Conservation (phyloP, 1,284 basidiomycete species). For the Farysia itapuensis region DNA sequence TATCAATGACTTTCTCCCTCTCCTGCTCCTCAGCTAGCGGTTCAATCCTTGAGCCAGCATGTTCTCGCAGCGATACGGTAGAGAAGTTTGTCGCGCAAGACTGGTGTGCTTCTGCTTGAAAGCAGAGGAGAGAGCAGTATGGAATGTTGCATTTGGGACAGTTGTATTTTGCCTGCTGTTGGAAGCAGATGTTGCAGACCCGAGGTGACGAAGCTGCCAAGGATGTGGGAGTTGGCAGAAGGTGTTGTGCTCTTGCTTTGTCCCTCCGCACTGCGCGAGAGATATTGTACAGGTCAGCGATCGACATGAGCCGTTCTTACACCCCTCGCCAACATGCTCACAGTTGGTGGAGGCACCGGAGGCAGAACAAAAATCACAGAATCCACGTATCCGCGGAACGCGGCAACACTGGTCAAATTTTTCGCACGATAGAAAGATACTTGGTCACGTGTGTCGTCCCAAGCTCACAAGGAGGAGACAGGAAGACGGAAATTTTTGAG, state of each 20-base stretch:
- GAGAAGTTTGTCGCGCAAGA: conserved; percentile 37
- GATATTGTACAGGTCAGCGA: conserved; percentile 47
- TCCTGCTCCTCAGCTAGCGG: conserved; percentile 15
- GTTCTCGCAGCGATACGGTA: conserved; percentile 6
- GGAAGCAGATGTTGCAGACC: conserved; percentile 47
- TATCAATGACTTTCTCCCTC: conserved; percentile 16
- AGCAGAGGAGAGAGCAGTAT: conserved; percentile 49
- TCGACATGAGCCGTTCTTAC: no score
- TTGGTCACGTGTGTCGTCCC: no score
- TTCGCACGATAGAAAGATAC: no score
- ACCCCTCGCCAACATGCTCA: no score
- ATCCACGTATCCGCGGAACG: no score
- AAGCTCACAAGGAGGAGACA: no score
- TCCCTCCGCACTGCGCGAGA: conserved; percentile 29
- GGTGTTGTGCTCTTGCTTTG: conserved; percentile 19
- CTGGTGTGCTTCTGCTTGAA: conserved; percentile 29
- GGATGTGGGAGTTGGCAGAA: conserved; percentile 14
- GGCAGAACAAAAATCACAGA: no score
- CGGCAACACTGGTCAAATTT: no score
- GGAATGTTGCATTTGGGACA: conserved; percentile 51
- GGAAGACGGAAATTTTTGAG: no score
- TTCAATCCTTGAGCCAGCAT: background rate
- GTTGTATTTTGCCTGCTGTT: conserved; percentile 30
- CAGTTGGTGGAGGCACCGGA: no score
- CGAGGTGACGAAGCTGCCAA: conserved; percentile 8